phyloP scores from a whole-genome alignment of 2,329 filamentous ascomycete genomes.

The Fusarium decemcellulare region DNA sequence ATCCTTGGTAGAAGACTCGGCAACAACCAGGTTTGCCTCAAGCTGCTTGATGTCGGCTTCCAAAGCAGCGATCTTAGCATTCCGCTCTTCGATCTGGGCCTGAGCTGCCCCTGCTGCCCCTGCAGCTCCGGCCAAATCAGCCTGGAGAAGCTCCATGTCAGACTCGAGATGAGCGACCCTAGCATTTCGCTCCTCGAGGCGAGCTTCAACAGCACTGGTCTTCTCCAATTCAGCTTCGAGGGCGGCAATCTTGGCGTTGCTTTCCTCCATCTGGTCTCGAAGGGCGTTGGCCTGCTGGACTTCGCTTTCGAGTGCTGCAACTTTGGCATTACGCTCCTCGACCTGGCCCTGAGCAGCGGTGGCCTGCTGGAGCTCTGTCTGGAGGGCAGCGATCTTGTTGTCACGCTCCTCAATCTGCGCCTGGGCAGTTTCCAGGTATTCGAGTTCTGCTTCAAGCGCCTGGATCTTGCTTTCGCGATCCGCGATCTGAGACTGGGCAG shows the following conservation, averaged over 20 bases:
- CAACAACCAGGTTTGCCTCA: constrained; percentile 43
- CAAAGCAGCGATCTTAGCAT: constrained; percentile 58
- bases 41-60: constrained; percentile 52
- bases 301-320: constrained; percentile 30
- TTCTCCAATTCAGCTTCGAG: constrained; percentile 41
- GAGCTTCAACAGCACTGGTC: constrained; percentile 25
- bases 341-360: constrained; percentile 21
- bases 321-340: constrained; percentile 35
- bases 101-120: constrained; percentile 34
- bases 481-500: constrained; percentile 35
- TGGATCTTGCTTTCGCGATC: constrained; percentile 42
- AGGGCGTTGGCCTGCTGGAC: constrained; percentile 31
- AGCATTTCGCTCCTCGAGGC: constrained; percentile 38
- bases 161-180: constrained; percentile 43
- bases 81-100: constrained; percentile 53
- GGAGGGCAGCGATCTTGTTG: constrained; percentile 57
- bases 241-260: constrained; percentile 35
- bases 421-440: constrained; percentile 33
- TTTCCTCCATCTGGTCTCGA: constrained; percentile 37
- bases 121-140: constrained; percentile 36
- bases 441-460: constrained; percentile 36
- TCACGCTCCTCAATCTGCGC: constrained; percentile 53
- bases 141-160: constrained; percentile 52
- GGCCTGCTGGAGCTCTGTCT: constrained; percentile 48
- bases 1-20: constrained; percentile 57